These are phyloP conservation scores for Globisporangium heterothallicum DNA, from an alignment of 352 stramenopile genomes.

Conservation along the genomic window DNA sequence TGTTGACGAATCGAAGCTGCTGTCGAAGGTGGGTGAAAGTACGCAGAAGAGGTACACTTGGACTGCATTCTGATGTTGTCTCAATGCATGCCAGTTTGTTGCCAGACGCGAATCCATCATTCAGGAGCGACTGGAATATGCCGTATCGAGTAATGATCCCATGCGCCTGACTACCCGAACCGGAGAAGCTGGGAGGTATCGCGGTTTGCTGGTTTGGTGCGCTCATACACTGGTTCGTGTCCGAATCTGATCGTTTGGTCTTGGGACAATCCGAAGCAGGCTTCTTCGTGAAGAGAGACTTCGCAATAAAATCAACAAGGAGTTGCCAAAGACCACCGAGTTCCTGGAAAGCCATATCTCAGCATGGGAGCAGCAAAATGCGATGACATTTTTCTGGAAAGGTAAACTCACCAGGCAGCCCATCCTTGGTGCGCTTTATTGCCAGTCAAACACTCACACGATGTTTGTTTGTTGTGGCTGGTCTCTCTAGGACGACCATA, in stretches of 20 bases:
- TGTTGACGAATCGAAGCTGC: constrained; percentile 13
- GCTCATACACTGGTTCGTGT: background rate
- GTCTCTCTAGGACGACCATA: constrained; percentile 29
- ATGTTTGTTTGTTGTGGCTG: background rate
- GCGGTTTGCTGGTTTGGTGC: background rate
- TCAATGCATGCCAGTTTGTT: constrained; percentile 27
- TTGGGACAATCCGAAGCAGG: constrained; percentile 1
- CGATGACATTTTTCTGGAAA: constrained; percentile 29
- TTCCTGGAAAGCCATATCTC: constrained; percentile 31
- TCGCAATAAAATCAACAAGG: constrained; percentile 29
- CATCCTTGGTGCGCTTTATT: background rate
- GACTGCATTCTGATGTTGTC: too few relatives aligned
- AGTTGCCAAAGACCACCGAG: constrained; percentile 36
- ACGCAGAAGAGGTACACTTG: background rate
- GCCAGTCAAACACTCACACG: background rate
- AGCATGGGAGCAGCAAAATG: constrained; percentile 32
- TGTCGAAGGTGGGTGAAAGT: constrained; percentile 2
- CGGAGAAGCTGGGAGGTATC: constrained; percentile 12
- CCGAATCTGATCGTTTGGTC: background rate
- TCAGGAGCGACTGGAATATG: constrained; percentile 28
- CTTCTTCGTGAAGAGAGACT: constrained; percentile 28
- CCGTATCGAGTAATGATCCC: constrained; percentile 12
- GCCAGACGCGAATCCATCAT: constrained; percentile 43
- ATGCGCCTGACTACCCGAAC: constrained; percentile 17
- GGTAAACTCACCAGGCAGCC: constrained; percentile 14